Conservation (phyloP, 495 filamentous ascomycete species). For the Tuber indicum region DNA sequence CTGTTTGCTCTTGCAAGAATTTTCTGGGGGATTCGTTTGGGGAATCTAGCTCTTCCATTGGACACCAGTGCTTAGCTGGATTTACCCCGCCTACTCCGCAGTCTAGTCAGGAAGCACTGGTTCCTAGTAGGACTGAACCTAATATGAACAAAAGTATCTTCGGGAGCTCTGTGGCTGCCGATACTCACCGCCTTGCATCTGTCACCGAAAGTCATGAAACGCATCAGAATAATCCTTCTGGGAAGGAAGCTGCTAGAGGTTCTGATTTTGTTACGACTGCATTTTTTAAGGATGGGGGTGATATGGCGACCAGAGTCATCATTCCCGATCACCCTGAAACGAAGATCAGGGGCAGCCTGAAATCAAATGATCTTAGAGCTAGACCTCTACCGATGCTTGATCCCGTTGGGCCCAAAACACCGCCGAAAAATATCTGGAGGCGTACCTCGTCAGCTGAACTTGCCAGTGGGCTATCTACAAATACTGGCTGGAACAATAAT, state of each 20-base stretch:
- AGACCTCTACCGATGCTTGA: not conserved
- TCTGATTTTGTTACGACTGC: constrained; percentile 33
- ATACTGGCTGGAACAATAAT: constrained; percentile 19
- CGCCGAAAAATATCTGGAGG: constrained; percentile 31
- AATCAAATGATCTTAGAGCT: not conserved
- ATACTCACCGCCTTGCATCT: not conserved
- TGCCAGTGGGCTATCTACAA: constrained; percentile 14
- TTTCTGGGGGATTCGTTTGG: constrained; percentile 24
- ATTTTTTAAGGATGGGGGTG: constrained; percentile 30
- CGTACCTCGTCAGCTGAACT: constrained; percentile 14
- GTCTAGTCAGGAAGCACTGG: constrained; percentile 22
- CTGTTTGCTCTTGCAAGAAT: constrained; percentile 26
- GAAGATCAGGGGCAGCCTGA: not conserved
- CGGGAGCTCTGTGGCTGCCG: constrained; percentile 1
- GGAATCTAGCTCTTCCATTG: constrained; percentile 22
- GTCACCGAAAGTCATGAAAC: constrained; percentile 9
- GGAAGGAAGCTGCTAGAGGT: constrained; percentile 17
- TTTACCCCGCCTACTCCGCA: constrained; percentile 31
- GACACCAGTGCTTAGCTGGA: constrained; percentile 32
- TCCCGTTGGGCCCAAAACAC: constrained; percentile 11
- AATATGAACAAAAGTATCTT: constrained; percentile 8
- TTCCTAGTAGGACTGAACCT: constrained; percentile 10
- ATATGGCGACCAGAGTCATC: constrained; percentile 18
- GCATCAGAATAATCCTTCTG: not conserved
- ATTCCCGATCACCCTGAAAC: constrained; percentile 12